Evolutionary conservation across 2,329 filamentous ascomycete genomes (phyloP), one percentile per base, ranked within the genome.

Genomic region (Penicillium corylophilum): DNA sequence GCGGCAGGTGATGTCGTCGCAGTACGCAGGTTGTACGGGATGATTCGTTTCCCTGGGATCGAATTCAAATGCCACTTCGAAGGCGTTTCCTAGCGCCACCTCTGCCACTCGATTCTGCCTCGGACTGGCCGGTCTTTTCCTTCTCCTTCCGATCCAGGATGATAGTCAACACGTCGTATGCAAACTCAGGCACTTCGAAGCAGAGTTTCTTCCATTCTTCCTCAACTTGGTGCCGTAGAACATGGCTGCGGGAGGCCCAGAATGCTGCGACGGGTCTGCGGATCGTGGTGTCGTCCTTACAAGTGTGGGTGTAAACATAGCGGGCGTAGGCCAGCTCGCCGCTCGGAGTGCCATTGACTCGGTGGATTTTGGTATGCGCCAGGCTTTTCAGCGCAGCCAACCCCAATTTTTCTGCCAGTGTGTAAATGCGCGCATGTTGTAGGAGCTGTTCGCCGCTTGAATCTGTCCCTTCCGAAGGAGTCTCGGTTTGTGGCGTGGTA

Each of bases 251-350:
- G 42, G 83, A 87, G 5, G 90, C 90, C 91, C 91, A 96, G 78
- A 95, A 95, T 48, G 86, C 87, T n/a, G 89, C 90, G 45, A 96
- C 85, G 1, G 91, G 90, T 58, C 84, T 88, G 61, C 91, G 85
- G 63, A 95, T 90, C 2, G 82, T 83, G 12, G 74, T 76, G 71
- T 95, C 90, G 54, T 88, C 83, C 44, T 79, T 73, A 48, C 75
- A 72, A 10, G 89, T 94, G 73, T 90, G 84, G 54, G 83, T 84
- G 77, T 96, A 96, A 28, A 95, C 88, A 75, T 91, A 96, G 69
- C 90, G 85, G 8, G 92, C 92, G 72, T 96, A 96, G 23, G 86
- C 84, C 66, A 96, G 92, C 78, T 96, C 92, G 71, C 90, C 92
- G 74, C 87, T 87, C 31, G 90, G 90, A 0, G 89, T 95, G 40